Conservation (phyloP, 2,329 filamentous ascomycete species). For the Tolypocladium tropicale region DNA sequence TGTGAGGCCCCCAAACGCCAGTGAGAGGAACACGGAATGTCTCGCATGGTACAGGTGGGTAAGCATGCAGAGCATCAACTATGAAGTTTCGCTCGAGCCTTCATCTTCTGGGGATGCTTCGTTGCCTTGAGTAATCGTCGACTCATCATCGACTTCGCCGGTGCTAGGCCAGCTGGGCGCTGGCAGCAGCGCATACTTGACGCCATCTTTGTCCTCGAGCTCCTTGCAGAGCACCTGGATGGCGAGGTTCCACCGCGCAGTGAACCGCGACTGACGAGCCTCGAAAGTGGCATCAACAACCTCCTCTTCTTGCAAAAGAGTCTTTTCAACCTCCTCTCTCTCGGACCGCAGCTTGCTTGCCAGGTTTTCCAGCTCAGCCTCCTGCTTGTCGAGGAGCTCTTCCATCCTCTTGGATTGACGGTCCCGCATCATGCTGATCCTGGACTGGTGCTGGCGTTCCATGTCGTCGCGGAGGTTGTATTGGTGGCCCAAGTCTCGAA, state of each 20-base stretch:
- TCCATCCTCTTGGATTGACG: constrained; percentile 52
- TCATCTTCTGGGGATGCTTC: neutral
- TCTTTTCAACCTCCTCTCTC: constrained; percentile 34
- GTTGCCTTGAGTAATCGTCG: neutral
- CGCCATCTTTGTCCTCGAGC: constrained; percentile 33
- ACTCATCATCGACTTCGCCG: neutral
- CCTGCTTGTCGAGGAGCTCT: constrained; percentile 44
- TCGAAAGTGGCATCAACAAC: constrained; percentile 32
- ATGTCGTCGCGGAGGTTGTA: constrained; percentile 51
- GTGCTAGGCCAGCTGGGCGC: constrained; percentile 20
- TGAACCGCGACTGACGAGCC: constrained; percentile 32
- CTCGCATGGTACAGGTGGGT: neutral
- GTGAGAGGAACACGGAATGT: neutral
- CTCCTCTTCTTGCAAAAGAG: constrained; percentile 40
- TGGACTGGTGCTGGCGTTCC: constrained; percentile 46
- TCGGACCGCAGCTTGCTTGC: constrained; percentile 35
- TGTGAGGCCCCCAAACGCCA: neutral
- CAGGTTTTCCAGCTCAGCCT: constrained; percentile 38
- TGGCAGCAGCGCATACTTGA: constrained; percentile 28
- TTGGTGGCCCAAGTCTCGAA: constrained; percentile 49
- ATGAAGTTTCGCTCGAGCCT: neutral
- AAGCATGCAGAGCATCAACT: neutral
- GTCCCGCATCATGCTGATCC: constrained; percentile 57
- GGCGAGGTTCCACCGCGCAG: constrained; percentile 40
- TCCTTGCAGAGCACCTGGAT: constrained; percentile 44